Evolutionary conservation across 108 stramenopile species (phyloP), one percentile per base, ranked within the genome.

Genomic region (Skeletonema tropicum): DNA sequence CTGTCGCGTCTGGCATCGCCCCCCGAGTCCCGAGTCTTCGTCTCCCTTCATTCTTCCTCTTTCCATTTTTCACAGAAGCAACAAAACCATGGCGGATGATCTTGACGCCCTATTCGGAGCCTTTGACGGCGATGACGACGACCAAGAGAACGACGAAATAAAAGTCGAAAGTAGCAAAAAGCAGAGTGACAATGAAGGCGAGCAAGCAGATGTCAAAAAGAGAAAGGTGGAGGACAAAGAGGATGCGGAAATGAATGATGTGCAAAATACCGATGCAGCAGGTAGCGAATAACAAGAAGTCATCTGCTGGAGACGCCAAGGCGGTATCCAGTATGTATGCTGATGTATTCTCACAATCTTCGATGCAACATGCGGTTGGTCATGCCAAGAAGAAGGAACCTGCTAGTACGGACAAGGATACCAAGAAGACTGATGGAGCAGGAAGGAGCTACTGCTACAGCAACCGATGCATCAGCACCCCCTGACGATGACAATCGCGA

Each of bases 41-140:
- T 10, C 42, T 19, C 52, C 52, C 9, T 8, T 55, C 23, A 31
- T 35, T 33, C 4, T 19, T 29, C 5, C 3, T 19, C 3, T 19
- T 25, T n/a, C 7, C 11, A 17, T 31, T 17, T 13, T 19, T 0
- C 9, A n/a, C 33, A 35, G 33, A 29, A 29, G 1, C 1, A 29
- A 1, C 26, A 29, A 29, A 12, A 67, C 42, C 63, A 92, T 90
- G 90, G 80, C 88, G 36, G 92, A 89, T 33, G 89, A 88, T 52
- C 76, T 94, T 19, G 91, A 94, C 52, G 94, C 85, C 70, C 80
- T 94, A 15, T 94, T 94, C 66, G 94, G 94, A 30, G 94, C 94
- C 73, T 88, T 94, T 64, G 94, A 94, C 55, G 94, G 91, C 57
- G 85, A 86, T 32, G 85, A 80, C 25, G 57, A 75, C 15, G 42